These are phyloP conservation scores for Phytopythium delawarense DNA, from an alignment of 352 stramenopile species.

Conservation along the genomic window DNA sequence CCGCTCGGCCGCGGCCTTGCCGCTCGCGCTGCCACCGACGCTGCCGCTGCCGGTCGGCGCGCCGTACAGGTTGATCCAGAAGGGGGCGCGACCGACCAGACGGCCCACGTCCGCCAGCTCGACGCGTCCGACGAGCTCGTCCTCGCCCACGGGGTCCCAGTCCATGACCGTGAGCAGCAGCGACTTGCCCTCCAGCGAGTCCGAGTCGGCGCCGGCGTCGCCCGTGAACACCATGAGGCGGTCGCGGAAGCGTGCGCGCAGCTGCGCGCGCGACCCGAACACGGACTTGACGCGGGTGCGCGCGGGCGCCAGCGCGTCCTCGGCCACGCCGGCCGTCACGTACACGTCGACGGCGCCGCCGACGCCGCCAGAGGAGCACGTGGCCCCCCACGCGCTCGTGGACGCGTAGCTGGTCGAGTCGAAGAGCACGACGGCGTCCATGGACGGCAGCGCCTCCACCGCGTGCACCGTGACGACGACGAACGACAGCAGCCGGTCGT, in stretches of 20 bases:
- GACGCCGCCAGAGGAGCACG: not conserved
- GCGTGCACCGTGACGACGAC: conserved; percentile 54
- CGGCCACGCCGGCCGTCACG: conserved; percentile 34
- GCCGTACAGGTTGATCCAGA: conserved; percentile 77
- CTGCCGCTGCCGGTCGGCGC: conserved; percentile 47
- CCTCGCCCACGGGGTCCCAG: conserved; percentile 57
- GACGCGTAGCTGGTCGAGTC: conserved; percentile 39
- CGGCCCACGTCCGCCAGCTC: conserved; percentile 35
- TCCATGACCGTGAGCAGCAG: conserved; percentile 60
- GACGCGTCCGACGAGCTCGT: conserved; percentile 60
- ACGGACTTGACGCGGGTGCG: conserved; percentile 68
- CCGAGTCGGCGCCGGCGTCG: conserved; percentile 10
- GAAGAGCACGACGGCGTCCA: conserved; percentile 47
- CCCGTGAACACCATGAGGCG: conserved; percentile 51
- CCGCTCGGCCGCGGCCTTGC: conserved; percentile 21
- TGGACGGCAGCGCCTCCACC: conserved; percentile 55
- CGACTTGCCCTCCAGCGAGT: conserved; percentile 7
- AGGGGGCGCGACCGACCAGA: conserved; percentile 34
- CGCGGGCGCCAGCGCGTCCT: conserved; percentile 29
- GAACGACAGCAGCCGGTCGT: conserved; percentile 41
- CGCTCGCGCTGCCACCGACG: conserved; percentile 10
- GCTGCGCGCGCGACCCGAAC: conserved; percentile 50
- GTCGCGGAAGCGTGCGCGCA: conserved; percentile 63
- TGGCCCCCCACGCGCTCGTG: conserved; percentile 15
- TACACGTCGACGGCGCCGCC: conserved; percentile 68